Evolutionary conservation across 108 stramenopile genomes (phyloP).

Genomic region (Seminavis robusta): DNA sequence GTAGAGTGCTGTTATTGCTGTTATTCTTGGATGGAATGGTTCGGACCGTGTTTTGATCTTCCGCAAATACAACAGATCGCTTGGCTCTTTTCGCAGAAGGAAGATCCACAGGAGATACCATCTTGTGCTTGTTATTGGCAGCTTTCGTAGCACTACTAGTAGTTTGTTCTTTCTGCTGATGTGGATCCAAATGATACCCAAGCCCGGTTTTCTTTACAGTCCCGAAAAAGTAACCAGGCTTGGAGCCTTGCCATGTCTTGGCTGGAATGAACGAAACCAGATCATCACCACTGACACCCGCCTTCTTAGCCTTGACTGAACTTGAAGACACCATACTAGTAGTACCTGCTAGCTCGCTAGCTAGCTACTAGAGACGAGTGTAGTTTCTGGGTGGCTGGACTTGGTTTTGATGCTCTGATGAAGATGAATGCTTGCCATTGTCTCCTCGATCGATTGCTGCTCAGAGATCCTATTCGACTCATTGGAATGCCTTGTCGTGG

Average conservation of each 20-base stretch:
- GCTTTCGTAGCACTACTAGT: conserved; percentile 6
- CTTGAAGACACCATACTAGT: too few relatives aligned
- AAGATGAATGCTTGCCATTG: too few relatives aligned
- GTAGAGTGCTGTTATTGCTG: conserved; percentile 32
- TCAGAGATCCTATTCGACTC: too few relatives aligned
- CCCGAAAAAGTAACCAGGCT: conserved; percentile 66
- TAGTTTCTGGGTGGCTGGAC: too few relatives aligned
- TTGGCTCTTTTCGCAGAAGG: conserved; percentile 6
- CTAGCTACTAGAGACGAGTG: too few relatives aligned
- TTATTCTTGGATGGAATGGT: conserved; percentile 18
- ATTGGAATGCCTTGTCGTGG: too few relatives aligned
- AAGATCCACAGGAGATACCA: too few relatives aligned
- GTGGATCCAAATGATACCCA: conserved; percentile 63
- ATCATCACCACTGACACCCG: too few relatives aligned
- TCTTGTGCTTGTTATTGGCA: not conserved
- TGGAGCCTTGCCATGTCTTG: conserved; percentile 42
- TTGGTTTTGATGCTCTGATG: too few relatives aligned
- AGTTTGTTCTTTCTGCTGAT: not conserved
- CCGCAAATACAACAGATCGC: conserved; percentile 32
- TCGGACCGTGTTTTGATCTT: conserved; percentile 47
- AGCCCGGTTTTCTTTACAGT: conserved; percentile 50
- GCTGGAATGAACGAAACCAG: conserved; percentile 67
- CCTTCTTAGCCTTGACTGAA: too few relatives aligned
- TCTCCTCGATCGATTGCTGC: too few relatives aligned
- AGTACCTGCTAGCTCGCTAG: too few relatives aligned